Percentiles rank a stretch among this genome's conserved stretches.
phyloP scores from a whole-genome alignment of 257 asterid species.

The Solanum chiquidenum region DNA sequence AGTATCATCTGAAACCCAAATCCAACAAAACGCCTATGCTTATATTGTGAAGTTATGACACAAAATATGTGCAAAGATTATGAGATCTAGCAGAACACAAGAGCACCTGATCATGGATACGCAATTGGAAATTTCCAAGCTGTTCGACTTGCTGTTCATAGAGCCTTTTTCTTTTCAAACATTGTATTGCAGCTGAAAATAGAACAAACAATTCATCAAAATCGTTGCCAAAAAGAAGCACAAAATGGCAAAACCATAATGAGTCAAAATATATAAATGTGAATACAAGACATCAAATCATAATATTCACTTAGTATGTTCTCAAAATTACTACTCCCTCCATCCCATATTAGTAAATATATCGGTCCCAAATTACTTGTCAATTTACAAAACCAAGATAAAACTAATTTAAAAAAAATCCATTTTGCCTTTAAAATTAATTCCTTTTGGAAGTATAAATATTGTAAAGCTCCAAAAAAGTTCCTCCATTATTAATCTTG shows the following conservation, averaged over 20 bases:
- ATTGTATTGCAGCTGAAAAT: conserved; percentile 67
- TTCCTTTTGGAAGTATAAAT: background rate
- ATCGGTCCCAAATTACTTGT: background rate
- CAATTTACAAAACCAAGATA: background rate
- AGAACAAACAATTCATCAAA: background rate
- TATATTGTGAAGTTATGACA: background rate
- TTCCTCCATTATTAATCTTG: background rate
- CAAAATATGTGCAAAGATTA: background rate
- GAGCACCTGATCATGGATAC: conserved; percentile 75
- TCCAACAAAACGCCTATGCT: background rate
- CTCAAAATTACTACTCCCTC: background rate
- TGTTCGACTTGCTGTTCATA: conserved; percentile 75
- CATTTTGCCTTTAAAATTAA: background rate
- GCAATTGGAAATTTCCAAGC: conserved; percentile 76
- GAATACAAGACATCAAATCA: too few species aligned
- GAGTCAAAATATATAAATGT: too few species aligned
- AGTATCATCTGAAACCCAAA: conserved; percentile 51
- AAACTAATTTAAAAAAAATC: background rate
- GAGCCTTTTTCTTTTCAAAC: conserved; percentile 75
- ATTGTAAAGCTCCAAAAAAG: background rate
- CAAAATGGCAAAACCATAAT: background rate
- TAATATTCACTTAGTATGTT: background rate
- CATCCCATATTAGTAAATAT: background rate
- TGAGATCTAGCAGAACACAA: background rate
- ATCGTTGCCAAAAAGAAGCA: background rate